Base-by-base conservation (phyloP, 2,329 filamentous ascomycete genomes). In the Cercospora sojina region DNA sequence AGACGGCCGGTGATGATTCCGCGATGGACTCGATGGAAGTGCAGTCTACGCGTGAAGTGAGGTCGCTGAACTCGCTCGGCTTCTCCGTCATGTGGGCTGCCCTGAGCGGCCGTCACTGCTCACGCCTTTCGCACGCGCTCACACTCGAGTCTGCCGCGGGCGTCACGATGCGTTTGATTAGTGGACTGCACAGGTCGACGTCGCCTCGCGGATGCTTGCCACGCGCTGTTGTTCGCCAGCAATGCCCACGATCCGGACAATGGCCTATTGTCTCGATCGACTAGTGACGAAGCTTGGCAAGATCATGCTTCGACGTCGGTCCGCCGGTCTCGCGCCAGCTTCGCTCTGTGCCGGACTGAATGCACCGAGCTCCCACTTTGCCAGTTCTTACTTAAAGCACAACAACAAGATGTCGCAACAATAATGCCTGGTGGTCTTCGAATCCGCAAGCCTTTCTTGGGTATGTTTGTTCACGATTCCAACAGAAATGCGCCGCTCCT, bases 381-480 rank as follows among this genome's bases (percentile, higher is more conserved):
- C 43, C 18, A 20, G 4, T 23, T 25, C 43, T 27, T 31, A 6
- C 31, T 31, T 27, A 27, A 27, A 16, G 25, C 29, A 18, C 43
- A 53, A 31, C 43, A 23, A 38, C 29, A 53, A 4, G 9, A 62
- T 62, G 59, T 32, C 29, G 51, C 59, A n/a, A 64, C 72, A 74
- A 76, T 78, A 77, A 76, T 77, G 64, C 62, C 71, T 16, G 41
- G 55, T 18, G 60, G 60, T 43, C 61, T 96, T 90, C 91, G 91
- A 80, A 92, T 97, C 82, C 88, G 93, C 76, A 87, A 93, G 74
- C 90, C 91, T 64, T 96, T 97, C 77, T 92, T 92, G 82, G 91
- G 93, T 95, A 83, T 76, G 87, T 82, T 68, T 16, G 10, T 23
- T 3, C 35, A n/a, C 35, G 16, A n/a, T 41, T n/a, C 16, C 35